Base-by-base conservation (phyloP, 2,329 filamentous ascomycete species). In the Grosmannia clavigera region DNA sequence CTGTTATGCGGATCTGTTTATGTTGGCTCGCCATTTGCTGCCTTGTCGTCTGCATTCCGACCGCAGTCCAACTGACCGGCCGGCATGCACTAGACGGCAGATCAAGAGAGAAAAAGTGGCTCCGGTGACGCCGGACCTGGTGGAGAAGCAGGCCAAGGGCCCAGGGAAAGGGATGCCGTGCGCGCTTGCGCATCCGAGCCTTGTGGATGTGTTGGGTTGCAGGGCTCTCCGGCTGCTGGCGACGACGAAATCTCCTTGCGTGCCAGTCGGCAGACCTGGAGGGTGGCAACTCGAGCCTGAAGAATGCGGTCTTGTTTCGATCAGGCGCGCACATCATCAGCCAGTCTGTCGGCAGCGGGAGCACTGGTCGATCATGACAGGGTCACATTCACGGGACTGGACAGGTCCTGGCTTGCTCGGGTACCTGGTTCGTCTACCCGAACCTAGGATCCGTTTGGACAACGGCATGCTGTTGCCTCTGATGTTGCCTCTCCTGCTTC, bases 181-280 rank as follows among this genome's bases (percentile, higher is more conserved):
- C 9, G 50, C 27, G 25, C 10, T 31, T 27, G 25, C 27, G 2
- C 27, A 14, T 31, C 35, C 52, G 14, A 54, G 29, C 52, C 48
- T 52, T 52, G 27, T 31, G 25, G 25, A 2, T 6, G 12, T 31
- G 50, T 11, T 4, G 10, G 22, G 25, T 1, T 31, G 12, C 35
- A 11, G 12, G 10, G 35, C 10, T 31, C 50, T 50, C 6, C 46
- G 48, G 25, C 48, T 51, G 48, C 48, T 51, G 48, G 9, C 22
- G 9, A 27, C 22, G 29, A 27, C 48, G 29, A 40, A 58, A 64
- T 63, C 57, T 63, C 63, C 57, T 62, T 63, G 63, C 63, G 59
- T 64, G 63, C 63, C 63, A 64, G 61, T 61, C 53, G 53, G 50
- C 31, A 38, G 54, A 27, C 35, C 48, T 55, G 60, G 50, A 16